Base-by-base conservation (phyloP, 176 grass and related monocot genomes). In the Pontederia paniculata region DNA sequence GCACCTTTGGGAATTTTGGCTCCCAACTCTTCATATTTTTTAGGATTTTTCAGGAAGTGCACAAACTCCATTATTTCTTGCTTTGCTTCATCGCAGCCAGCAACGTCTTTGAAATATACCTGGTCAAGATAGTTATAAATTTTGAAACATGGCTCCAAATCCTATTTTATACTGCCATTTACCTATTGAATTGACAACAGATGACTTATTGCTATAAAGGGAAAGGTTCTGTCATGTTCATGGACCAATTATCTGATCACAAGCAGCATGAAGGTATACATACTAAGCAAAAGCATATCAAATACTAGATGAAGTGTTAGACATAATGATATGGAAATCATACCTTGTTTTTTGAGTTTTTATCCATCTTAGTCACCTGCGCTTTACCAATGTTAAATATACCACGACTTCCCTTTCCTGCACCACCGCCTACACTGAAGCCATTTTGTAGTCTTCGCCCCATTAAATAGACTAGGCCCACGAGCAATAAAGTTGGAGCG, bases 31-130 rank as follows among this genome's bases (percentile, higher is more conserved):
- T 97, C 91, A 55, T 97, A 97, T 56, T 97, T 97, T 71, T 88
- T 89, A 10, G 91, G 86, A 55, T 97, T 90, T 78, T 90, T 90
- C 2, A 90, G 82, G 51, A 97, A 97, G 75, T 97, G 82, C 62
- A 97, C 91, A 86, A 97, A 90, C 62, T 97, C 91, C 86, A 90
- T 97, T 49, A 90, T 97, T 87, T 97, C 86, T 84, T 90, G 80
- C 73, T 97, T 97, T 9, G 91, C 86, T 80, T 97, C 86, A 62
- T 97, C 86, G 71, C 91, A 97, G 25, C 91, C 91, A 78, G 91
- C 86, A 73, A 97, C 86, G 71, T 97, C 86, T 71, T 97, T 90
- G 58, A 97, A 97, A 42, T 75, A 90, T 52, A 90, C 80, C 82
- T 97, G 80, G 28, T 71, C 43, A 57, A 23, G 45, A 52, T 25